Conservation (phyloP, 1,284 basidiomycete genomes). For the Papiliotrema flavescens region DNA sequence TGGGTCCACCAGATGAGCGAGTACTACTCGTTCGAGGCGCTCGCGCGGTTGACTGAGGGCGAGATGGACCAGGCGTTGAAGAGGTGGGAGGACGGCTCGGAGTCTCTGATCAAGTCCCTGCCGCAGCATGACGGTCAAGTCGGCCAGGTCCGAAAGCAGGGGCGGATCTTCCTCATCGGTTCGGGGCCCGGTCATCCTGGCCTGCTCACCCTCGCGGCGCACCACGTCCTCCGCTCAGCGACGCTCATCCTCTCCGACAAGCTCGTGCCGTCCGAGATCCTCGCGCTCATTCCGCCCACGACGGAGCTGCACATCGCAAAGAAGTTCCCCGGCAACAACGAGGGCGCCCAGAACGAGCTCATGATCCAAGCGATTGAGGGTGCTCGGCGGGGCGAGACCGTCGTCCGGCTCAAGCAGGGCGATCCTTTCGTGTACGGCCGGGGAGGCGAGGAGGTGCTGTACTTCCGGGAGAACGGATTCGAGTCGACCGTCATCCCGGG, state of each 20-base stretch:
- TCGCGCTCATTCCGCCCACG: conserved; percentile 73
- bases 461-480: conserved; percentile 79
- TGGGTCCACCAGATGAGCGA: conserved; percentile 91
- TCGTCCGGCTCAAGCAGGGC: conserved; percentile 94
- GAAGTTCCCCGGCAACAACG: conserved; percentile 97
- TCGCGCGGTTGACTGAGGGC: conserved; percentile 63
- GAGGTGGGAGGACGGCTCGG: conserved; percentile 21
- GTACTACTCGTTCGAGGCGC: conserved; percentile 81
- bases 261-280: conserved; percentile 86
- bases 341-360: conserved; percentile 88
- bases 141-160: conserved; percentile 41
- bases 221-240: conserved; percentile 70
- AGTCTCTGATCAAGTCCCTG: conserved; percentile 1
- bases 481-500: conserved; percentile 84
- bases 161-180: conserved; percentile 81
- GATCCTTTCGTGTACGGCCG: conserved; percentile 94
- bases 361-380: conserved; percentile 85
- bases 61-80: conserved; percentile 66
- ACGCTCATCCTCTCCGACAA: conserved; percentile 92
- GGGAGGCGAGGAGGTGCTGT: conserved; percentile 89
- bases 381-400: conserved; percentile 71
- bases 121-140: conserved; percentile 30
- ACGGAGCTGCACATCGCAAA: conserved; percentile 71
- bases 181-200: conserved; percentile 93
- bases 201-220: conserved; percentile 82